These are phyloP conservation scores for Mucor racemosus DNA, from an alignment of 371 early-diverging fungal species.

Conservation along the genomic window DNA sequence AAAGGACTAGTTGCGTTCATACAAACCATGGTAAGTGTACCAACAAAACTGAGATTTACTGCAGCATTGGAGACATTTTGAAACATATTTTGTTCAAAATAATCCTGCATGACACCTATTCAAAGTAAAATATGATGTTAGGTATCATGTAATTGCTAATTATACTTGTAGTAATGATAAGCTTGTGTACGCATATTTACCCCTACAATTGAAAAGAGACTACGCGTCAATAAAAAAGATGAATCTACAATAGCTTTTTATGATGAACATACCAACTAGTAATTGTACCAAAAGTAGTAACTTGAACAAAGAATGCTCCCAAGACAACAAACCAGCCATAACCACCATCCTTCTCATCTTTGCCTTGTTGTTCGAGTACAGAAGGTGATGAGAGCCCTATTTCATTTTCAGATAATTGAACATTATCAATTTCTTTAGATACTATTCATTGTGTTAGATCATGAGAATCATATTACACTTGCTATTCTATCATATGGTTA, in stretches of 20 bases:
- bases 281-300: slow-evolving; percentile 57
- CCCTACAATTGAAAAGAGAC: slow-evolving; percentile 13
- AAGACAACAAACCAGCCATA: slow-evolving; percentile 67
- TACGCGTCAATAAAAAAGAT: too few species aligned
- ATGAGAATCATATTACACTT: not conserved
- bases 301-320: slow-evolving; percentile 62
- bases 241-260: too few species aligned
- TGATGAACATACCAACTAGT: slow-evolving; percentile 33
- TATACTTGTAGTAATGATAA: too few species aligned
- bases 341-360: slow-evolving; percentile 52
- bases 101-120: slow-evolving; percentile 39
- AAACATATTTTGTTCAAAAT: slow-evolving; percentile 21
- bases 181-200: not conserved
- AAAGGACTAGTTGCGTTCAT: slow-evolving; percentile 31
- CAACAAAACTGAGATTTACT: slow-evolving; percentile 39
- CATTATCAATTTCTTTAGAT: not conserved
- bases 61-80: not conserved
- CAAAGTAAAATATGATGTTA: not conserved
- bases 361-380: not conserved
- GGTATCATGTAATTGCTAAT: not conserved
- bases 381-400: not conserved
- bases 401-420: not conserved
- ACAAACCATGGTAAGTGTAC: slow-evolving; percentile 33
- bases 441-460: not conserved
- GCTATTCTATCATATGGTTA: too few species aligned